Evolutionary conservation across 345 rosid species (phyloP).

Genomic region (Anacardium occidentale): DNA sequence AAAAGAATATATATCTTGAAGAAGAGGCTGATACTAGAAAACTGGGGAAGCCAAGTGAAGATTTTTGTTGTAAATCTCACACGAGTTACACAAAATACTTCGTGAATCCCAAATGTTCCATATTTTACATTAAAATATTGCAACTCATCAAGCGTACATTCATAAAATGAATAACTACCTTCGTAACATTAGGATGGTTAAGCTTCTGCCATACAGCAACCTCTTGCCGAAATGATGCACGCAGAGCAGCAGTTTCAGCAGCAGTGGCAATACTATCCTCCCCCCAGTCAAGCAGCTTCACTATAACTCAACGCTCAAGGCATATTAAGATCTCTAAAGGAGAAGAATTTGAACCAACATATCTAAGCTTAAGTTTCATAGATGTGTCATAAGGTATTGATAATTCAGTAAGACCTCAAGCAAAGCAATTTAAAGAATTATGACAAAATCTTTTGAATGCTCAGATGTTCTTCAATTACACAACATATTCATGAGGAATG

Average conservation of each 20-base stretch:
- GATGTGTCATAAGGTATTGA: background rate
- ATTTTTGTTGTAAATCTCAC: background rate
- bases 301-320: slow-evolving; percentile 37
- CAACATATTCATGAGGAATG: too few species aligned
- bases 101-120: slow-evolving; percentile 2
- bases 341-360: too few species aligned
- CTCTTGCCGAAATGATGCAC: slow-evolving; percentile 79
- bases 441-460: too few species aligned
- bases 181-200: slow-evolving; percentile 85
- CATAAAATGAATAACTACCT: slow-evolving; percentile 37
- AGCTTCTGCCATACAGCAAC: slow-evolving; percentile 98
- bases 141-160: background rate
- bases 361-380: background rate
- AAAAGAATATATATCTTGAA: background rate
- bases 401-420: too few species aligned
- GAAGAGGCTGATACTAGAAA: background rate
- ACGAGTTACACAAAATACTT: slow-evolving; percentile 4
- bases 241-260: slow-evolving; percentile 72
- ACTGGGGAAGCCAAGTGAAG: slow-evolving; percentile 4
- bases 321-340: background rate
- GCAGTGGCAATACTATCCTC: slow-evolving; percentile 61
- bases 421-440: too few species aligned
- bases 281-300: slow-evolving; percentile 91
- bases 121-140: background rate
- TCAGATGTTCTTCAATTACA: too few species aligned